A percentile compares a stretch with the other conserved stretches of the same genome.
Conservation (phyloP, 1,284 basidiomycete species). For the Ustilago cynodontis region DNA sequence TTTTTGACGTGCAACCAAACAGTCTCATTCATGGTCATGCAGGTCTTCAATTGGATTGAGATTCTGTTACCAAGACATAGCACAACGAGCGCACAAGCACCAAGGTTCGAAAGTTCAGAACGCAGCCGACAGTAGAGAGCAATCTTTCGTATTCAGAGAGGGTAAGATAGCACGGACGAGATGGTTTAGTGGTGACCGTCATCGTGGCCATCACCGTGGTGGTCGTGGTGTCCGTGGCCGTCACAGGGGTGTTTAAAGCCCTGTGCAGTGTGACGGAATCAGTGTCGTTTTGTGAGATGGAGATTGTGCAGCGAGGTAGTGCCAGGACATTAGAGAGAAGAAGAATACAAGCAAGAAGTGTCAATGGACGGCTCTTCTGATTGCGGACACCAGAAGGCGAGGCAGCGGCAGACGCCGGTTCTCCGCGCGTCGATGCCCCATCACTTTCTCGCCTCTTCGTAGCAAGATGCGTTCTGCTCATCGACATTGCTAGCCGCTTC, state of each 20-base stretch:
- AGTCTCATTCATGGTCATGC: no score
- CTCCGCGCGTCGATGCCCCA: background rate
- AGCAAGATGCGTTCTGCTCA: no score
- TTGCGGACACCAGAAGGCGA: background rate
- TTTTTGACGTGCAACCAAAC: no score
- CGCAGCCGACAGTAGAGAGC: background rate
- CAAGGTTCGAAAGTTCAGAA: no score
- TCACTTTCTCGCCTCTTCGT: background rate
- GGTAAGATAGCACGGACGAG: background rate
- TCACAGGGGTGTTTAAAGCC: slow-evolving; percentile 67
- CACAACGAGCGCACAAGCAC: no score
- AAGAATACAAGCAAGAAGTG: background rate
- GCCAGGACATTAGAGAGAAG: background rate
- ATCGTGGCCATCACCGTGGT: slow-evolving; percentile 50
- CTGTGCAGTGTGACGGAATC: slow-evolving; percentile 24
- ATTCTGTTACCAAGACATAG: no score
- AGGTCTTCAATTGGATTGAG: no score
- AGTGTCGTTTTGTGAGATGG: background rate
- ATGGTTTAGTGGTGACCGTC: slow-evolving; percentile 43
- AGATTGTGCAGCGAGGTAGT: background rate
- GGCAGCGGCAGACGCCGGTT: background rate
- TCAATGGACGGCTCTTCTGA: background rate
- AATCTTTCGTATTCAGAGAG: background rate
- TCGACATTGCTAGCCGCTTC: background rate
- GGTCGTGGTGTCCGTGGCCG: slow-evolving; percentile 58